These are phyloP conservation scores for Akanthomyces lecanii DNA, from an alignment of 2,329 filamentous ascomycete genomes.

Conservation along the genomic window DNA sequence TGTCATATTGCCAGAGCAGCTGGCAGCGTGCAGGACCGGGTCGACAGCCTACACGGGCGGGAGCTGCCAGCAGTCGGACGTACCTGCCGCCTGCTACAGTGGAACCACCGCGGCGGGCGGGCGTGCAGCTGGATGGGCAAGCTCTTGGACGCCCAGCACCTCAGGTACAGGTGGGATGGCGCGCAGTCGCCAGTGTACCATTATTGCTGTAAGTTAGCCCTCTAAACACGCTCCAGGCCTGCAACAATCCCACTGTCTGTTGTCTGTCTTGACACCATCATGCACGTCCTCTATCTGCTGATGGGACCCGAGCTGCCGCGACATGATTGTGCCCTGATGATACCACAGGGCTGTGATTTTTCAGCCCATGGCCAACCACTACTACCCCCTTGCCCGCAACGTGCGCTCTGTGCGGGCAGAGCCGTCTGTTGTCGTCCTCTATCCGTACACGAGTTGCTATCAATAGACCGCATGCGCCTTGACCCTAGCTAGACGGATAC, in stretches of 20 bases:
- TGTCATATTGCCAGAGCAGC: no score
- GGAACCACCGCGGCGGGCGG: not conserved
- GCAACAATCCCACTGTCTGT: no score
- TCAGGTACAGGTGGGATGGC: no score
- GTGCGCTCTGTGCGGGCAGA: not conserved
- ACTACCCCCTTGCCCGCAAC: not conserved
- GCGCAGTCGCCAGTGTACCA: no score
- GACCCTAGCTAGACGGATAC: not conserved
- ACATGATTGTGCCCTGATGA: not conserved
- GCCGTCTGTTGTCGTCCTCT: not conserved
- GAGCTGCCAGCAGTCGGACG: not conserved
- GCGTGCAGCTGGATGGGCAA: no score
- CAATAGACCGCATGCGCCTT: not conserved
- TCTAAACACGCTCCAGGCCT: no score
- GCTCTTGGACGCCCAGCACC: not conserved
- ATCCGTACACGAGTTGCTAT: not conserved
- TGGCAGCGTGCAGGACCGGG: not conserved
- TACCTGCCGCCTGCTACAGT: not conserved
- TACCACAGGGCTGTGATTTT: not conserved
- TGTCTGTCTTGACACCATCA: not conserved
- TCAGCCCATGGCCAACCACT: not conserved
- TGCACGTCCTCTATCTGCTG: not conserved
- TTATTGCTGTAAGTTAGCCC: no score
- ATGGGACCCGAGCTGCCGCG: not conserved
- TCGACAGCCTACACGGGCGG: not conserved